Percentiles rank a stretch among this genome's conserved stretches.
These are phyloP conservation scores for Aspergillus sclerotialis DNA, from an alignment of 2,329 filamentous ascomycete species.

Conservation along the genomic window DNA sequence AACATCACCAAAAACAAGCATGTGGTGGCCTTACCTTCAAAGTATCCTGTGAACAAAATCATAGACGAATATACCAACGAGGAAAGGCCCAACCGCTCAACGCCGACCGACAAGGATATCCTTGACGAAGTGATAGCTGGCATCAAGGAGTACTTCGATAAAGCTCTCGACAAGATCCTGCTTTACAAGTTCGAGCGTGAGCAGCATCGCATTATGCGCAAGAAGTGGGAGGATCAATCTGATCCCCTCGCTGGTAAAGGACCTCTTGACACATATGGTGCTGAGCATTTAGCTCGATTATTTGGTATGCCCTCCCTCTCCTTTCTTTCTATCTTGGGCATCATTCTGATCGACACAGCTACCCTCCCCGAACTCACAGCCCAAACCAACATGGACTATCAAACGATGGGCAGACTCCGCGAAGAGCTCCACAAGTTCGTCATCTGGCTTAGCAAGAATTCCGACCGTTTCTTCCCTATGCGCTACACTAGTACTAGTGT, in stretches of 20 bases:
- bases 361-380: conserved; percentile 87
- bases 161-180: conserved; percentile 76
- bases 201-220: conserved; percentile 73
- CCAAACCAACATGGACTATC: conserved; percentile 95
- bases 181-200: conserved; percentile 90
- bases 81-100: conserved; percentile 62
- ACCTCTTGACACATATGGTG: conserved; percentile 78
- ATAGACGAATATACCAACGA: conserved; percentile 71
- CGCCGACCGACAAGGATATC: conserved; percentile 65
- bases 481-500: conserved; percentile 37
- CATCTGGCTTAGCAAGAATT: conserved; percentile 73
- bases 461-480: conserved; percentile 63
- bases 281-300: conserved; percentile 82
- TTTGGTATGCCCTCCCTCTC: conserved; percentile 57
- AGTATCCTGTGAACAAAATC: conserved; percentile 67
- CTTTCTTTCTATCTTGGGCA: not conserved
- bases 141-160: conserved; percentile 90
- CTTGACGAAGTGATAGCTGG: conserved; percentile 84
- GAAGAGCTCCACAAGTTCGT: conserved; percentile 85
- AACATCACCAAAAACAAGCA: conserved; percentile 94
- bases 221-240: conserved; percentile 58
- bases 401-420: conserved; percentile 78
- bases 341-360: conserved; percentile 47
- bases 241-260: conserved; percentile 63
- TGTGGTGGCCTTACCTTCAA: conserved; percentile 75